These are phyloP conservation scores for Mycosphaerella sp. DNA, from an alignment of 2,329 filamentous ascomycete genomes.

Conservation along the genomic window DNA sequence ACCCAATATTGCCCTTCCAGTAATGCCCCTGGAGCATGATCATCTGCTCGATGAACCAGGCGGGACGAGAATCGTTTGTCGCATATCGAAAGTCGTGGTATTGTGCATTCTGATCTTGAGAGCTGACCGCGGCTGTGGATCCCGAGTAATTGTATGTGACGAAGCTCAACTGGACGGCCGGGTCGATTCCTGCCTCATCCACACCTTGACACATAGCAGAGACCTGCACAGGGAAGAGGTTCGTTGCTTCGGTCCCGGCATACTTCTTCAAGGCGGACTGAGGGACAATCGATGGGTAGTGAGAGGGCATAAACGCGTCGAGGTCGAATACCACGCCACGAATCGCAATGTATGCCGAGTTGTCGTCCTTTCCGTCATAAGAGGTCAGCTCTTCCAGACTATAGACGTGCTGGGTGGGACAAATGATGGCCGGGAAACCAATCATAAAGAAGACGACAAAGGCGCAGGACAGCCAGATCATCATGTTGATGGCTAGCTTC, in stretches of 20 bases:
- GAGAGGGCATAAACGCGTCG: conserved; percentile 61
- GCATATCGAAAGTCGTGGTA: conserved; percentile 93
- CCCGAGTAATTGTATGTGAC: conserved; percentile 68
- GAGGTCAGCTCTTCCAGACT: conserved; percentile 68
- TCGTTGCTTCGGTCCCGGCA: conserved; percentile 78
- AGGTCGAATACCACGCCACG: conserved; percentile 88
- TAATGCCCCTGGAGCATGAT: conserved; percentile 68
- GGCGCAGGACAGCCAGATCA: conserved; percentile 85
- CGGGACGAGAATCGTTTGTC: conserved; percentile 72
- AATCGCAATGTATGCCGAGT: conserved; percentile 67
- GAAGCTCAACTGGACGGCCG: conserved; percentile 78
- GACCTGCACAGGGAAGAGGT: conserved; percentile 89
- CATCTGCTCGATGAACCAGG: conserved; percentile 93
- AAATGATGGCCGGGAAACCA: conserved; percentile 78
- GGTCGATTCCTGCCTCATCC: conserved; percentile 59
- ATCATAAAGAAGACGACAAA: conserved; percentile 83
- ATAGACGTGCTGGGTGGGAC: conserved; percentile 84
- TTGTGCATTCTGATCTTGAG: conserved; percentile 62
- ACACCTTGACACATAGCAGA: conserved; percentile 81
- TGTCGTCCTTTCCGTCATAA: conserved; percentile 64
- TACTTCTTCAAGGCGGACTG: conserved; percentile 66
- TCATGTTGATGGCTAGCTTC: conserved; percentile 94
- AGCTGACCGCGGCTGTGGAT: conserved; percentile 58
- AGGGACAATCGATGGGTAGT: conserved; percentile 67
- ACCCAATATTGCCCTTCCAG: conserved; percentile 83